Percentiles rank a stretch among this genome's conserved stretches.
Evolutionary conservation across 2,329 filamentous ascomycete species (phyloP).

Genomic region (Fusarium musae): DNA sequence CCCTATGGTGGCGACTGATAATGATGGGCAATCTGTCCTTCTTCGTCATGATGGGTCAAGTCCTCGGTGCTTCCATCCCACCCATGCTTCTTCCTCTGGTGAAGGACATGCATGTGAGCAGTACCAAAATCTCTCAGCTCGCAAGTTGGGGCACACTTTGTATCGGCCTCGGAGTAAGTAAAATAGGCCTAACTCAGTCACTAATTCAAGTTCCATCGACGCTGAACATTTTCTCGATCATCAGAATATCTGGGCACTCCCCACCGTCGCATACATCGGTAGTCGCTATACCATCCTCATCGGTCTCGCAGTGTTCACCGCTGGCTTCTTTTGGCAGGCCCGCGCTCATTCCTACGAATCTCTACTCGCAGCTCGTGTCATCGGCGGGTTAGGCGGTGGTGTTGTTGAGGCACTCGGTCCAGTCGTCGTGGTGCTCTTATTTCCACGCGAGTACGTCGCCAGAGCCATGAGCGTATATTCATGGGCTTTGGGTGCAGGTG

Average conservation of each 20-base stretch:
- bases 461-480: not conserved
- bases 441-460: not conserved
- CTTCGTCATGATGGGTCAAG: not conserved
- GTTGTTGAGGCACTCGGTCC: not conserved
- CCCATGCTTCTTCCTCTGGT: not conserved
- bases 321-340: not conserved
- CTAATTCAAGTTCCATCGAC: not conserved
- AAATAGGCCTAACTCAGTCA: rapidly evolving
- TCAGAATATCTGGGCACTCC: not conserved
- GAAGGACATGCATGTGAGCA: not conserved
- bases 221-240: not conserved
- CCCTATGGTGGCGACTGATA: not conserved
- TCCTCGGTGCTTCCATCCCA: not conserved
- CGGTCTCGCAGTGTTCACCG: not conserved
- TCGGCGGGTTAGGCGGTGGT: not conserved
- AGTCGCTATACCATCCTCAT: not conserved
- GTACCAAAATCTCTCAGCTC: not conserved
- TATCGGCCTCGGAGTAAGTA: not conserved
- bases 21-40: not conserved
- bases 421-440: not conserved
- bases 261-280: not conserved
- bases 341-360: not conserved
- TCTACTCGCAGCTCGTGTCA: not conserved
- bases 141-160: not conserved
- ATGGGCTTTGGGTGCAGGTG: rapidly evolving